phyloP scores from a whole-genome alignment of 768 basidiomycete genomes.

The Boletus vinaceobasis region DNA sequence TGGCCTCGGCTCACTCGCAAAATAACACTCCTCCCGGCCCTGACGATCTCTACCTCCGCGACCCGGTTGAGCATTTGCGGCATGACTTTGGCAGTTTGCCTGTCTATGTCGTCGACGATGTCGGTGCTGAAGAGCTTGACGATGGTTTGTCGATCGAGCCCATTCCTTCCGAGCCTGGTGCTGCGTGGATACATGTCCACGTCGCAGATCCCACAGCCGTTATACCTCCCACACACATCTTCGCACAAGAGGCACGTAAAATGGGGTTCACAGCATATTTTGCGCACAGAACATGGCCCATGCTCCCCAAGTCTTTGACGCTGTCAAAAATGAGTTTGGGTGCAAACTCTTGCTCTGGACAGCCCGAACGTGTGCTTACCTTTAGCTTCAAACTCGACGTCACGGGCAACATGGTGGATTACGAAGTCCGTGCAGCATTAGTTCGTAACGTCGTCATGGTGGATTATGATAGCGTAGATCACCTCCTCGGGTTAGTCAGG shows the following conservation, averaged over 20 bases:
- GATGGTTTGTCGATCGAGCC: constrained; percentile 86
- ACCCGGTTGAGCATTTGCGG: constrained; percentile 67
- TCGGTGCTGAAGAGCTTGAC: constrained; percentile 79
- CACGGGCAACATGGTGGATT: constrained; percentile 64
- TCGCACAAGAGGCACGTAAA: constrained; percentile 56
- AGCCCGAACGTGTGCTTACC: constrained; percentile 61
- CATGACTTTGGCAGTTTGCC: constrained; percentile 82
- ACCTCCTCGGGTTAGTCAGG: constrained; percentile 34
- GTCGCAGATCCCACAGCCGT: constrained; percentile 88
- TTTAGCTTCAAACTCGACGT: constrained; percentile 73
- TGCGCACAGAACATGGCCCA: constrained; percentile 56
- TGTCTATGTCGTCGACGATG: constrained; percentile 87
- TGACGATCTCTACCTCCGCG: constrained; percentile 60
- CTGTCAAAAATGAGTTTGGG: constrained; percentile 52
- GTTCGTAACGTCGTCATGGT: constrained; percentile 63
- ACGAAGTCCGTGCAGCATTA: constrained; percentile 66
- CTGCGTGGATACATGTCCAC: constrained; percentile 83
- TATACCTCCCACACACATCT: constrained; percentile 64
- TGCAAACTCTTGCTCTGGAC: constrained; percentile 25
- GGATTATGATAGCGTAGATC: constrained; percentile 69
- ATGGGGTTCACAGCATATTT: constrained; percentile 61
- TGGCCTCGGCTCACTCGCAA: constrained; percentile 1
- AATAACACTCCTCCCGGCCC: constrained; percentile 45
- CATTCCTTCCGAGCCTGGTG: constrained; percentile 55
- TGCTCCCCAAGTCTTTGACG: constrained; percentile 65